Conservation (phyloP, 495 filamentous ascomycete species). For the Mycothermus thermophilus region DNA sequence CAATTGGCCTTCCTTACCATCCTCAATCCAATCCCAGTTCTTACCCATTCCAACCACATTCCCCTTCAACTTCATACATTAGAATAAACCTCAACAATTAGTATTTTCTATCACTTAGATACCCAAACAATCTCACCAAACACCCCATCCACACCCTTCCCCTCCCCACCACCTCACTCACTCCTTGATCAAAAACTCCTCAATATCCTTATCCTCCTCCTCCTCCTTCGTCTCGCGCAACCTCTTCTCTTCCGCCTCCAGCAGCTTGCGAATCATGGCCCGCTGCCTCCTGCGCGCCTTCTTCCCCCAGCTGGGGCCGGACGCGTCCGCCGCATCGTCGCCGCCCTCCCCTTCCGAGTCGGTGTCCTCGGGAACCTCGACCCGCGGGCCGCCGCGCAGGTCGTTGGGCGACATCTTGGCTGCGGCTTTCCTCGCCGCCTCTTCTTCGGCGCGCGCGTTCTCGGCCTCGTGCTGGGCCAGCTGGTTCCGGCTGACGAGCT, state of each 20-base stretch:
- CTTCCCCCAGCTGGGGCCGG: conserved; percentile 38
- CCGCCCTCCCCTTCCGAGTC: conserved; percentile 39
- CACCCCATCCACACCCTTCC: too few species aligned
- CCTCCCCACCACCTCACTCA: too few species aligned
- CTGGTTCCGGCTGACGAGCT: conserved; percentile 30
- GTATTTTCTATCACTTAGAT: too few species aligned
- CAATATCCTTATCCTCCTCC: conserved; percentile 54
- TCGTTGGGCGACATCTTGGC: conserved; percentile 36
- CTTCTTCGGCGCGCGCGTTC: conserved; percentile 16
- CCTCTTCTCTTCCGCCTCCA: conserved; percentile 37
- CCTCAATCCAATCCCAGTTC: too few species aligned
- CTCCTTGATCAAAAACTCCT: conserved; percentile 50
- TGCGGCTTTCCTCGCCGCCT: conserved; percentile 10
- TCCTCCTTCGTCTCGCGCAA: conserved; percentile 34
- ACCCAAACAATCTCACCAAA: too few species aligned
- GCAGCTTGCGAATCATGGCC: conserved; percentile 42
- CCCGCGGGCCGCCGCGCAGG: conserved; percentile 29
- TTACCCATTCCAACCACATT: too few species aligned
- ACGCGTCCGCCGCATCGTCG: conserved; percentile 22
- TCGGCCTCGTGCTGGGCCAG: conserved; percentile 33
- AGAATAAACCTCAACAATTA: too few species aligned
- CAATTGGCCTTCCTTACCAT: too few species aligned
- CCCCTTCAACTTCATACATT: too few species aligned
- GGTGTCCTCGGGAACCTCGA: conserved; percentile 41
- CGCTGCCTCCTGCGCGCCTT: conserved; percentile 50